A percentile compares a stretch with the other conserved stretches of the same genome.
Conservation (phyloP, 352 stramenopile species). For the Globisporangium abappressorium region DNA sequence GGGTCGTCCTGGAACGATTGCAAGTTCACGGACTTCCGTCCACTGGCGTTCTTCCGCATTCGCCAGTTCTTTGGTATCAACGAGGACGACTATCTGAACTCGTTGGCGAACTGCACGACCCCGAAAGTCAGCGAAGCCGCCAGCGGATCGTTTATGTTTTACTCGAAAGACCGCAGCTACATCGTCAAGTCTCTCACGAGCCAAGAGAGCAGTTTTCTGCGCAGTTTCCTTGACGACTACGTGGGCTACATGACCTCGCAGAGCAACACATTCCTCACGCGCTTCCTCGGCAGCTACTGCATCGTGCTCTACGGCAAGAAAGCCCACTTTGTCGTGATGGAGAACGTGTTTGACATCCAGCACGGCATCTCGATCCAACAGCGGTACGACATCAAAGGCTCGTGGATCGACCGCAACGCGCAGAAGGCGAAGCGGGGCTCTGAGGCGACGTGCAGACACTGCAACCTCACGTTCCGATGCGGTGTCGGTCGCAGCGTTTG, state of each 20-base stretch:
- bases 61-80: constrained; percentile 55
- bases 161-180: constrained; percentile 3
- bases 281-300: constrained; percentile 82
- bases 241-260: constrained; percentile 53
- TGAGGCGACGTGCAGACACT: constrained; percentile 68
- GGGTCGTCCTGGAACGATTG: constrained; percentile 42
- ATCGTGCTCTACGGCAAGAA: constrained; percentile 72
- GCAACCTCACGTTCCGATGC: constrained; percentile 64
- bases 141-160: constrained; percentile 60
- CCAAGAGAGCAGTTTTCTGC: constrained; percentile 60
- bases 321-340: constrained; percentile 86
- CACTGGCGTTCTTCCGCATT: constrained; percentile 47
- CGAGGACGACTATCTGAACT: constrained; percentile 47
- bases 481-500: constrained; percentile 51
- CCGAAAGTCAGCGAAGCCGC: constrained; percentile 79
- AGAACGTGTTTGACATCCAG: constrained; percentile 85
- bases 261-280: constrained; percentile 64
- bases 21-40: constrained; percentile 64
- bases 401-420: constrained; percentile 76
- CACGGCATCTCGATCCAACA: constrained; percentile 75
- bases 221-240: constrained; percentile 68
- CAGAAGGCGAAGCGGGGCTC: constrained; percentile 52
- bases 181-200: constrained; percentile 26
- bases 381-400: constrained; percentile 88
- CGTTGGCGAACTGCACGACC: constrained; percentile 61